Conservation (phyloP, 257 asterid genomes). For the Solanum gracilifrons region DNA sequence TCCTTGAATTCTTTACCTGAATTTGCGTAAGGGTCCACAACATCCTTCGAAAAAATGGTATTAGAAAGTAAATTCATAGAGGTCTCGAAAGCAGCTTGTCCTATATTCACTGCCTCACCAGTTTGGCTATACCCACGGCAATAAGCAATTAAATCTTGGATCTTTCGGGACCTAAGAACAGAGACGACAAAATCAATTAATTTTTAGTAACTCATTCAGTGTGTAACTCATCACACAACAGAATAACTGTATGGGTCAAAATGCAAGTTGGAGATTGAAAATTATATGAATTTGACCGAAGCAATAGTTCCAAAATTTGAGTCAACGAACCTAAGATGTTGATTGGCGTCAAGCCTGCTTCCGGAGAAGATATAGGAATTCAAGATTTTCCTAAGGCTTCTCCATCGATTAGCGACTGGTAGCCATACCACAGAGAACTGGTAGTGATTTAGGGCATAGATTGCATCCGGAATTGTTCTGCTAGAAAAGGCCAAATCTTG, state of each 20-base stretch:
- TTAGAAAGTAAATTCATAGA: conserved; percentile 31
- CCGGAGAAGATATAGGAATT: conserved; percentile 46
- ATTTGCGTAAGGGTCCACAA: conserved; percentile 45
- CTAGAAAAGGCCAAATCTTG: conserved; percentile 13
- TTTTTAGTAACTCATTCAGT: neutral
- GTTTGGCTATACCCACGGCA: conserved; percentile 27
- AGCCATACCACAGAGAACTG: conserved; percentile 5
- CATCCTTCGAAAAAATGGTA: conserved; percentile 45
- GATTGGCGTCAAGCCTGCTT: conserved; percentile 55
- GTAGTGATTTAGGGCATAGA: conserved; percentile 9
- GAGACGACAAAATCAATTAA: neutral
- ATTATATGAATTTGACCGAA: neutral
- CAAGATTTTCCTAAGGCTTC: conserved; percentile 9
- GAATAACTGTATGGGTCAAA: neutral
- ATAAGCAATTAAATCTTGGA: conserved; percentile 49
- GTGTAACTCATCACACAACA: neutral
- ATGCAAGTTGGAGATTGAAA: neutral
- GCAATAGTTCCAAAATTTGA: neutral
- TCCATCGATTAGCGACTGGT: conserved; percentile 11
- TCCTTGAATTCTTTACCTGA: conserved; percentile 59
- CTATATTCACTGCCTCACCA: conserved; percentile 44
- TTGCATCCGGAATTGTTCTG: conserved; percentile 9
- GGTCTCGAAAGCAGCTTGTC: conserved; percentile 47
- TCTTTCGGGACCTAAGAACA: conserved; percentile 25
- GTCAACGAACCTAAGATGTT: conserved; percentile 26